phyloP scores from a whole-genome alignment of 2,329 filamentous ascomycete species.

The Didymella keratinophila region DNA sequence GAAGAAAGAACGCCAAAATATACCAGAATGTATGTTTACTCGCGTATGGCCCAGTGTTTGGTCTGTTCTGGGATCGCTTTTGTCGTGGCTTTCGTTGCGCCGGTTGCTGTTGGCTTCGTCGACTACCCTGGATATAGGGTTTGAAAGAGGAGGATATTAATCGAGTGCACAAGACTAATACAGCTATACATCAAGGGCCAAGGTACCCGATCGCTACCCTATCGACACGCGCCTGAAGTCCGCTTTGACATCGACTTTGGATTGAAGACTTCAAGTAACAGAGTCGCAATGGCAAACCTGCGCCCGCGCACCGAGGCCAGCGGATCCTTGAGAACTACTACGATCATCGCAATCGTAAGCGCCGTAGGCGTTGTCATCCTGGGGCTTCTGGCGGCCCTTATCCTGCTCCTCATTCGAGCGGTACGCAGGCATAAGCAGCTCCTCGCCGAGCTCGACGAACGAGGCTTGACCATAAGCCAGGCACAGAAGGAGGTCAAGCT shows the following conservation, averaged over 20 bases:
- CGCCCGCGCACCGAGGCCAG: conserved; percentile 19
- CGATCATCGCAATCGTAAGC: conserved; percentile 35
- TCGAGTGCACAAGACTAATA: conserved; percentile 9
- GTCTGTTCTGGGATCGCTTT: conserved; percentile 26
- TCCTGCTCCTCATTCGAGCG: conserved; percentile 40
- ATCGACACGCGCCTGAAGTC: background rate
- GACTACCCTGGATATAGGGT: conserved; percentile 5
- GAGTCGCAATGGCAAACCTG: conserved; percentile 19
- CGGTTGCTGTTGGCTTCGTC: conserved; percentile 25
- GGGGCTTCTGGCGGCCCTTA: conserved; percentile 33
- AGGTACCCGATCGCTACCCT: background rate
- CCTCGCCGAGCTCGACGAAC: conserved; percentile 44
- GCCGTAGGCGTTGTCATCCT: conserved; percentile 38
- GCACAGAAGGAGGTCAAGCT: conserved; percentile 29
- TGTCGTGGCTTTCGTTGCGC: conserved; percentile 29
- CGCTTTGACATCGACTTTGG: background rate
- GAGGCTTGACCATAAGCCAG: conserved; percentile 40
- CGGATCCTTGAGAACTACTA: conserved; percentile 34
- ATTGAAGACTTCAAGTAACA: background rate
- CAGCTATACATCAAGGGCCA: background rate
- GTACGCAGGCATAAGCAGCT: conserved; percentile 40
- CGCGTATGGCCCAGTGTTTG: conserved; percentile 21
- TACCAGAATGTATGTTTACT: conserved; percentile 45
- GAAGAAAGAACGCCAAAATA: conserved; percentile 37
- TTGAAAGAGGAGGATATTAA: conserved; percentile 31